Evolutionary conservation across 164 flowering plant species (phyloP).

Genomic region (Magnolia sinica): DNA sequence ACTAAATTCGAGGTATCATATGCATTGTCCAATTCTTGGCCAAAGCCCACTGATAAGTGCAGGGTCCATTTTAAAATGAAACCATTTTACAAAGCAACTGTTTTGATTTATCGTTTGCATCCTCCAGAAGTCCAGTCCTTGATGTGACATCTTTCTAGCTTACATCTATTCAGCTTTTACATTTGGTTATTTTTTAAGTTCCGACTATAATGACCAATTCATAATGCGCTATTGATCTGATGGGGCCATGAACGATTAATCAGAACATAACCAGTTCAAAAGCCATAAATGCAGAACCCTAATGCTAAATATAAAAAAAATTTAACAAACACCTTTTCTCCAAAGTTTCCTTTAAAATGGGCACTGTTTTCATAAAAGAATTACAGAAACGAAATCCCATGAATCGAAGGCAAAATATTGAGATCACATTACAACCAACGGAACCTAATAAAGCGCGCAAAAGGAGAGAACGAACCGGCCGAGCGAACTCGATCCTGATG

Average conservation of each 20-base stretch:
- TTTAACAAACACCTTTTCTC: too few relatives aligned
- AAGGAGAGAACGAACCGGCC: slow-evolving; percentile 59
- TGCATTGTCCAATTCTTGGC: background rate
- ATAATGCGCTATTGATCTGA: background rate
- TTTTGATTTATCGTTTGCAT: background rate
- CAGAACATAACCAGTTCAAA: background rate
- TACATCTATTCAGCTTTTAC: too few relatives aligned
- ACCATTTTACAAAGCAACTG: background rate
- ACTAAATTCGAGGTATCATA: background rate
- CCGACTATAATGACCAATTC: background rate
- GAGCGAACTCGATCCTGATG: slow-evolving; percentile 81
- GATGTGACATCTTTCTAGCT: too few relatives aligned
- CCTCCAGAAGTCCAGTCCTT: background rate
- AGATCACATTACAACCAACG: background rate
- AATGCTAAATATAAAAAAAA: too few relatives aligned
- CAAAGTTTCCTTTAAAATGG: background rate
- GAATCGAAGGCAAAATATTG: background rate
- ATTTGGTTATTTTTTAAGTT: background rate
- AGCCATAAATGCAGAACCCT: background rate
- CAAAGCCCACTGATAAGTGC: background rate
- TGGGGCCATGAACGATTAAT: background rate
- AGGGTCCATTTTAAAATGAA: background rate
- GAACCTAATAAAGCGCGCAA: background rate
- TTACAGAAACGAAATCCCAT: background rate
- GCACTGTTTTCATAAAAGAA: background rate